These are phyloP conservation scores for Schizochytrium sp. DNA, from an alignment of 108 stramenopile genomes.

Conservation along the genomic window DNA sequence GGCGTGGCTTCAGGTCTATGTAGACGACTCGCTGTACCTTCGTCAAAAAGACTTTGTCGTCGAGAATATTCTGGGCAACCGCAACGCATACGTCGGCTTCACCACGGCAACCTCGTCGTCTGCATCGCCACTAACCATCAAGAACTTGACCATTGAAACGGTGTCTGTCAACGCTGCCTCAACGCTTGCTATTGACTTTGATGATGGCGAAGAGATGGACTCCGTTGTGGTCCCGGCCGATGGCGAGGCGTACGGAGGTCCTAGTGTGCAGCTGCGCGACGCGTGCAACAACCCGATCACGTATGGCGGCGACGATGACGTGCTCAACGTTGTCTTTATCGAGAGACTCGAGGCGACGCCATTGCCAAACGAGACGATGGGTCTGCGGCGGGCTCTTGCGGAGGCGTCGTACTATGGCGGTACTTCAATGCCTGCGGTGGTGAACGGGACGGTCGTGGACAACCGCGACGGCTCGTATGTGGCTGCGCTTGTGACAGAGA, in stretches of 20 bases:
- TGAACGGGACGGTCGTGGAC: neutral
- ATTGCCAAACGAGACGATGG: neutral
- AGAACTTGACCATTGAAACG: neutral
- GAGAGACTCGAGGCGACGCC: neutral
- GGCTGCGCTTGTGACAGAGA: neutral
- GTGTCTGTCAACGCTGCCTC: neutral
- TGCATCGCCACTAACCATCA: neutral
- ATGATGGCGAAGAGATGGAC: neutral
- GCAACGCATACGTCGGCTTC: neutral
- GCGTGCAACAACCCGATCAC: neutral
- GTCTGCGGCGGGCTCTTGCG: neutral
- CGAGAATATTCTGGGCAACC: neutral
- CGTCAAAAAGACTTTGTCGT: neutral
- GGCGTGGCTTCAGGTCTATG: neutral
- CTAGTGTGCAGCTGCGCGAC: neutral
- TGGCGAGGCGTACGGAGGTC: neutral
- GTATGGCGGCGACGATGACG: neutral
- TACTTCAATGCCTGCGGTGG: neutral
- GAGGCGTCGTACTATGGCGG: neutral
- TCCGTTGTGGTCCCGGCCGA: neutral
- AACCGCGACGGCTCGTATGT: neutral
- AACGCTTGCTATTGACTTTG: neutral
- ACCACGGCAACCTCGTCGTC: neutral
- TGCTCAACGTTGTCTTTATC: neutral
- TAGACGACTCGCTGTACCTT: neutral